A percentile compares a stretch with the other conserved stretches of the same genome.
These are phyloP conservation scores for Striga hermonthica DNA, from an alignment of 305 asterid genomes.

Conservation along the genomic window DNA sequence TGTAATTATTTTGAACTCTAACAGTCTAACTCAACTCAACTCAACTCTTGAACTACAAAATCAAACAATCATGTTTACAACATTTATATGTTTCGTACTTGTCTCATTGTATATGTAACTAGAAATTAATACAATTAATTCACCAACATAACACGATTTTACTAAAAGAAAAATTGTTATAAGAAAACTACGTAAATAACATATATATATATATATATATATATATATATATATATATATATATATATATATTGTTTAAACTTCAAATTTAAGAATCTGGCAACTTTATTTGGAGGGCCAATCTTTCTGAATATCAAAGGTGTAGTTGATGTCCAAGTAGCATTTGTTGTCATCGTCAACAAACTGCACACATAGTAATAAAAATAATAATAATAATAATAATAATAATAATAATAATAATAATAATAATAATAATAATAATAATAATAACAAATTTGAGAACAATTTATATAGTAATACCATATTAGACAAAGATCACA, in stretches of 20 bases:
- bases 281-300: slow-evolving; percentile 37
- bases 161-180: background rate
- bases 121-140: slow-evolving; percentile 7
- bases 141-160: slow-evolving; percentile 8
- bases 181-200: background rate
- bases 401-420: background rate
- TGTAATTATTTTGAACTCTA: background rate
- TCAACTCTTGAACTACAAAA: slow-evolving; percentile 22
- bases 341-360: slow-evolving; percentile 65
- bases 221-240: no score
- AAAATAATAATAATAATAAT: background rate
- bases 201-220: no score
- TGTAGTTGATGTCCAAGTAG: slow-evolving; percentile 58
- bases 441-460: background rate
- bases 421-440: background rate
- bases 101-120: slow-evolving; percentile 6
- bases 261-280: background rate
- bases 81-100: background rate
- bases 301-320: slow-evolving; percentile 63
- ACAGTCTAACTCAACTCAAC: background rate
- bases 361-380: slow-evolving; percentile 33
- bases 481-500: no score
- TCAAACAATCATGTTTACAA: slow-evolving; percentile 1
- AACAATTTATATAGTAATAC: no score
- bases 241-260: background rate